A percentile compares a stretch with the other conserved stretches of the same genome.
Conservation (phyloP, 176 grass and related monocot species). For the Saccharum officinarum region DNA sequence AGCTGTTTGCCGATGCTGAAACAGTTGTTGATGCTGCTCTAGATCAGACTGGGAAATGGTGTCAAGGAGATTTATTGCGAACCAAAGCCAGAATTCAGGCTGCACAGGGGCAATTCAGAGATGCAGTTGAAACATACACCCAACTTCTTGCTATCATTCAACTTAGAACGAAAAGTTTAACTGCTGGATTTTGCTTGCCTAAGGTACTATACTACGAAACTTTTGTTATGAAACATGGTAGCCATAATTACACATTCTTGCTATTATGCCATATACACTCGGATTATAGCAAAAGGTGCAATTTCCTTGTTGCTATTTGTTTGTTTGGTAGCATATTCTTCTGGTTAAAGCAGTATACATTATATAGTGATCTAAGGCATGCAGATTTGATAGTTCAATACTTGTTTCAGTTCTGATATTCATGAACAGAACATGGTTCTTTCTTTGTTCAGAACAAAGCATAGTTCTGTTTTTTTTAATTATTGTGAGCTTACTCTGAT, state of each 20-base stretch:
- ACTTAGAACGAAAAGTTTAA: conserved; percentile 66
- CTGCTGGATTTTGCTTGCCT: conserved; percentile 51
- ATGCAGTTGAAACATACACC: conserved; percentile 81
- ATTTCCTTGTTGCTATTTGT: conserved; percentile 15
- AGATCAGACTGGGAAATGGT: conserved; percentile 89
- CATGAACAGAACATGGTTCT: neutral
- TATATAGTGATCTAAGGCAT: conserved; percentile 17
- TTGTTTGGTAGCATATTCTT: conserved; percentile 14
- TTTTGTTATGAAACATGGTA: conserved; percentile 17
- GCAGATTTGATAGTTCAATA: neutral
- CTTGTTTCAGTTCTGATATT: conserved; percentile 19
- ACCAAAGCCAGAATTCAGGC: conserved; percentile 93
- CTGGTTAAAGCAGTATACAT: neutral
- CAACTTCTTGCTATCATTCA: conserved; percentile 82
- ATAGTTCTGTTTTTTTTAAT: neutral
- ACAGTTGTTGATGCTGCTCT: conserved; percentile 79
- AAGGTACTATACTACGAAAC: conserved; percentile 62
- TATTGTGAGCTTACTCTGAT: neutral
- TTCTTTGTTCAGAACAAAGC: neutral
- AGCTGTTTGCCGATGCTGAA: conserved; percentile 71
- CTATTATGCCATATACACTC: neutral
- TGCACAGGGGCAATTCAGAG: conserved; percentile 63
- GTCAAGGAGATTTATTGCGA: conserved; percentile 60
- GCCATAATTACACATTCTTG: conserved; percentile 21
- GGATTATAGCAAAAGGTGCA: conserved; percentile 2